These are phyloP conservation scores for Haematococcus sp. DNA, from an alignment of 139 green algal genomes.

Conservation along the genomic window DNA sequence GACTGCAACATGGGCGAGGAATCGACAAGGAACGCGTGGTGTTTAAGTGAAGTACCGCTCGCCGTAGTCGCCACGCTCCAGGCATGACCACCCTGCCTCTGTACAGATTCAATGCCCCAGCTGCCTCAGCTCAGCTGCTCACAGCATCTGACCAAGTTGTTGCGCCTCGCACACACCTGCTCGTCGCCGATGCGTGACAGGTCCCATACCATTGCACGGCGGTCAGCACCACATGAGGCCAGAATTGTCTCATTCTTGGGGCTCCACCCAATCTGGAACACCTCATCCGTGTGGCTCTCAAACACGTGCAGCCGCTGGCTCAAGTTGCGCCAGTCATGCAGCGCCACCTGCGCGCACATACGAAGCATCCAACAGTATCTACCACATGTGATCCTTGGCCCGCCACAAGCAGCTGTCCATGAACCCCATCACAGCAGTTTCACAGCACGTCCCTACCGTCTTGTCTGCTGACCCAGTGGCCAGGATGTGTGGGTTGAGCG, in stretches of 20 bases:
- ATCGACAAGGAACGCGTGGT: not conserved
- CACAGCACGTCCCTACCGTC: conserved; percentile 75
- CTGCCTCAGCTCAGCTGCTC: no score
- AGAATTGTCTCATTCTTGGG: conserved; percentile 95
- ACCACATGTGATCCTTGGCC: no score
- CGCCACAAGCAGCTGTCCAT: no score
- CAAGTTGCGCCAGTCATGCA: conserved; percentile 95
- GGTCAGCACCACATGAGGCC: conserved; percentile 90
- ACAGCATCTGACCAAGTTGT: no score
- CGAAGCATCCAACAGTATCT: no score
- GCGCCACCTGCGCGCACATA: conserved; percentile 53
- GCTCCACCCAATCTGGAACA: conserved; percentile 97
- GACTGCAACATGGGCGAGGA: conserved; percentile 46
- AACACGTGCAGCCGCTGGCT: conserved; percentile 89
- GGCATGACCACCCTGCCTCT: no score
- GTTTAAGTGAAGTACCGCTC: no score
- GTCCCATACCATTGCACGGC: conserved; percentile 98
- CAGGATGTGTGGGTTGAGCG: conserved; percentile 94
- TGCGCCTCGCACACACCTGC: no score
- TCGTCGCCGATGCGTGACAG: conserved; percentile 93
- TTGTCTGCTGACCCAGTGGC: conserved; percentile 95
- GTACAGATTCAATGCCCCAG: no score
- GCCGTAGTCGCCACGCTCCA: no score
- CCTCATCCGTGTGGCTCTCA: conserved; percentile 91
- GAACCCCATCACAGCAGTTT: not conserved